phyloP scores from a whole-genome alignment of 257 asterid genomes.

The Handroanthus guayacan region DNA sequence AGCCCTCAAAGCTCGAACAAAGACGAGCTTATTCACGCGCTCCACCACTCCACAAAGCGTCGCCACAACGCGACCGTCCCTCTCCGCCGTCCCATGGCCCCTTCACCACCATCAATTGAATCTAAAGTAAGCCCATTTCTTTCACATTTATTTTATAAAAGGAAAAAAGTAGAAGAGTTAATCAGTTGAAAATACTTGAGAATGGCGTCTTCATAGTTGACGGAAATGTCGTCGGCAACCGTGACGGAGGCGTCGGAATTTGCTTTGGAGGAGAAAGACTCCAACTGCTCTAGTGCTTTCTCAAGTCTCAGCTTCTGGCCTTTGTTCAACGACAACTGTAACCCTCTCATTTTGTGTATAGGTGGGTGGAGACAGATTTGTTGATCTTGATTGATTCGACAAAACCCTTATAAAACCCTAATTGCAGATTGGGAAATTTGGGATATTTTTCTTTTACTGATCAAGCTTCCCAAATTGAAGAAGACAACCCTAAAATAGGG shows the following conservation, averaged over 20 bases:
- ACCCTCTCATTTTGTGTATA: conserved; percentile 39
- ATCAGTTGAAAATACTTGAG: conserved; percentile 62
- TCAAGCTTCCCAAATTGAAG: no score
- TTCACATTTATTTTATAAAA: background rate
- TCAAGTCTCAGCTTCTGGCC: conserved; percentile 75
- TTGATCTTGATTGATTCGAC: conserved; percentile 15
- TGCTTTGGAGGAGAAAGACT: conserved; percentile 65
- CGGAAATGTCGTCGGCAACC: conserved; percentile 83
- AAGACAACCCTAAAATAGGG: background rate
- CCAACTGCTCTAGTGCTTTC: conserved; percentile 65
- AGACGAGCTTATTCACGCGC: conserved; percentile 91
- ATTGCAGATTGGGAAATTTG: conserved; percentile 16
- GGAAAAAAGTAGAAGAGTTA: background rate
- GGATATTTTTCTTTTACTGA: background rate
- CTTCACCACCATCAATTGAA: conserved; percentile 46
- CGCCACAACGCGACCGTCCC: conserved; percentile 74
- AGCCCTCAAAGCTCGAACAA: conserved; percentile 78
- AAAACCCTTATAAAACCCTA: conserved; percentile 51
- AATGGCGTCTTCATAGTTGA: conserved; percentile 82
- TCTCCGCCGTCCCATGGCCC: conserved; percentile 93
- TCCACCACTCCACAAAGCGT: conserved; percentile 93
- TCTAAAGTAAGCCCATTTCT: background rate
- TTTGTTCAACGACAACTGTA: conserved; percentile 67
- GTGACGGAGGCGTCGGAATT: conserved; percentile 83
- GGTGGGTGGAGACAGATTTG: background rate